Evolutionary conservation across 2,329 filamentous ascomycete genomes (phyloP).

Genomic region (Fusarium austroafricanum): DNA sequence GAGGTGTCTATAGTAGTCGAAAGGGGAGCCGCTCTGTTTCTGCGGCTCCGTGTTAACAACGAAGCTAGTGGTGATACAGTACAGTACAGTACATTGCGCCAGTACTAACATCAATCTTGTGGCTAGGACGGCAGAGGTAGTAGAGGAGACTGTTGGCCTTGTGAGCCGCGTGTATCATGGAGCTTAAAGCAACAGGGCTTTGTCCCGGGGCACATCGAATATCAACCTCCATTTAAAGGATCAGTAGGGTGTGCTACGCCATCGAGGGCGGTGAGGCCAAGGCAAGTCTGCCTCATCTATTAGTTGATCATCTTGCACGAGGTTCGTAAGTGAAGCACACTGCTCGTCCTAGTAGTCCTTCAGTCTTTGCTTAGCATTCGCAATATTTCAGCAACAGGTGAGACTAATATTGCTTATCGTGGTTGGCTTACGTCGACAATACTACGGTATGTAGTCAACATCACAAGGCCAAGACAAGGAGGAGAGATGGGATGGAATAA

Average conservation of each 20-base stretch:
- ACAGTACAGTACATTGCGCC: background rate
- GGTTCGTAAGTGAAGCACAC: background rate
- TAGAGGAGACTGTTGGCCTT: constrained; percentile 11
- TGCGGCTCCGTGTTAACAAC: constrained; percentile 39
- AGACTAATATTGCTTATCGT: background rate
- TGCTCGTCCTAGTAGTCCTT: background rate
- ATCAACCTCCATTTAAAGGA: background rate
- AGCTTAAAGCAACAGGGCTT: background rate
- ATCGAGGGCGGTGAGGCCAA: background rate
- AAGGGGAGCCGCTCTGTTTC: constrained; percentile 25
- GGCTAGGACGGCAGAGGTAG: constrained; percentile 2
- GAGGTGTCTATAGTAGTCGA: constrained; percentile 12
- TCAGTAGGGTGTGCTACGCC: background rate
- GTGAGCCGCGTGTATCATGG: constrained; percentile 9
- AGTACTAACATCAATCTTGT: constrained; percentile 11
- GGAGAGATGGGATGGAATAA: constrained; percentile 6
- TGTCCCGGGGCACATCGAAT: constrained; percentile 4
- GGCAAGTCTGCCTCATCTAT: background rate
- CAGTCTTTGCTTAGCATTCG: background rate
- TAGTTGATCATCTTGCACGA: background rate
- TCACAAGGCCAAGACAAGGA: constrained; percentile 7
- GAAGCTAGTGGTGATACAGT: constrained; percentile 2
- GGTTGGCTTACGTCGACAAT: constrained; percentile 3
- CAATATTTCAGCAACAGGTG: background rate
- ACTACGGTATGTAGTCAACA: constrained; percentile 2